phyloP scores from a whole-genome alignment of 1,139 yeast species.

The Diutina pseudorugosa region DNA sequence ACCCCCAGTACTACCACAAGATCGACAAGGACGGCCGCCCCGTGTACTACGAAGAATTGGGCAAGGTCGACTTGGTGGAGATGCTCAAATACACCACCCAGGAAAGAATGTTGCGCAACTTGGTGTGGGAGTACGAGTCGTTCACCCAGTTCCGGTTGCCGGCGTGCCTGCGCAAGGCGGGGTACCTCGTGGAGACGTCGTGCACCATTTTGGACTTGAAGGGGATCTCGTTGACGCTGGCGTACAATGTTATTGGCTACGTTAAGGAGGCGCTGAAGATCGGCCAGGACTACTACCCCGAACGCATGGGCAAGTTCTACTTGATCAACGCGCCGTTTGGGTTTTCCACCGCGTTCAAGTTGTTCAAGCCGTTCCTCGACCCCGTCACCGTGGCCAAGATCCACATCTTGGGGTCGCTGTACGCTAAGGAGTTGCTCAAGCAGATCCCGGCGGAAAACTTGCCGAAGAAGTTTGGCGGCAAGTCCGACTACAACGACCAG shows the following conservation, averaged over 20 bases:
- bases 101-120: constrained; percentile 90
- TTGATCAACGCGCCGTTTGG: constrained; percentile 96
- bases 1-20: constrained; percentile 96
- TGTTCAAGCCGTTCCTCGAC: constrained; percentile 88
- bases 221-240: constrained; percentile 79
- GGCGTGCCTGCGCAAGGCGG: constrained; percentile 81
- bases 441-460: constrained; percentile 91
- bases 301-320: constrained; percentile 97
- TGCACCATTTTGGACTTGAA: constrained; percentile 93
- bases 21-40: constrained; percentile 97
- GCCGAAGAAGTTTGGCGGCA: constrained; percentile 86
- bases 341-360: constrained; percentile 81
- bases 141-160: constrained; percentile 78
- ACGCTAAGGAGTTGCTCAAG: constrained; percentile 71
- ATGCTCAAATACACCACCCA: constrained; percentile 91
- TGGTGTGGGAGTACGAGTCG: constrained; percentile 96
- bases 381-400: constrained; percentile 98
- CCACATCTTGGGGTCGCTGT: constrained; percentile 70
- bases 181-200: constrained; percentile 78
- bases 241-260: constrained; percentile 75
- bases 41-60: constrained; percentile 86
- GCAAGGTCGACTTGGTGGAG: constrained; percentile 76
- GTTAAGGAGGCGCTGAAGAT: constrained; percentile 87
- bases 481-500: constrained; percentile 47
- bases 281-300: constrained; percentile 98